Conservation (phyloP, 441 rosid genomes). For the Bruguiera hainesii region DNA sequence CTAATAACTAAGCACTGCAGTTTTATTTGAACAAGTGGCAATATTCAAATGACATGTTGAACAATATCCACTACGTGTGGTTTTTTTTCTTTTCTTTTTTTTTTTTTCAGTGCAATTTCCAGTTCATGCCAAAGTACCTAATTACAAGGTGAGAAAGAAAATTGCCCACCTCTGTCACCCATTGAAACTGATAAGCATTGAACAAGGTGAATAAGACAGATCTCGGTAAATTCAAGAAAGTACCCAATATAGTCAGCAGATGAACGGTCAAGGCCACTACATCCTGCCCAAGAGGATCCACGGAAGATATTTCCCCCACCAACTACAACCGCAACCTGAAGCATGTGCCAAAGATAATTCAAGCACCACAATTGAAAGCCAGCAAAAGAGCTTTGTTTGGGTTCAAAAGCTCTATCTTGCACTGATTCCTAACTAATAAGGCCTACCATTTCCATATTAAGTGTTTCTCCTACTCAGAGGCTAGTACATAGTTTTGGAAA, state of each 20-base stretch:
- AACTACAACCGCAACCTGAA: slow-evolving; percentile 89
- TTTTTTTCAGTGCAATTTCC: no score
- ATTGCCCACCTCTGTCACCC: no score
- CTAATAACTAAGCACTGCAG: no score
- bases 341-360: slow-evolving; percentile 12
- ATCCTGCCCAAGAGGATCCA: slow-evolving; percentile 87
- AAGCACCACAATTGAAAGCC: slow-evolving; percentile 7
- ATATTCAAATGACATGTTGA: no score
- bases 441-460: not conserved
- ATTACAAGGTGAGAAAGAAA: no score
- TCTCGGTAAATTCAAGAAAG: slow-evolving; percentile 1
- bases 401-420: slow-evolving; percentile 2
- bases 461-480: no score
- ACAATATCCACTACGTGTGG: no score
- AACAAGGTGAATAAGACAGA: not conserved
- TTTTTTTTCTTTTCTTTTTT: no score
- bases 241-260: slow-evolving; percentile 97
- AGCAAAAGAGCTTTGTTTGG: not conserved
- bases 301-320: slow-evolving; percentile 97
- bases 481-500: no score
- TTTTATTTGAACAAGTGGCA: no score
- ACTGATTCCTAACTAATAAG: not conserved
- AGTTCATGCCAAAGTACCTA: no score
- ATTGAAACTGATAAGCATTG: no score
- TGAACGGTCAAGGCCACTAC: slow-evolving; percentile 93